Evolutionary conservation across 2,329 filamentous ascomycete species (phyloP).

Genomic region (Pseudocercospora pini-densiflorae): DNA sequence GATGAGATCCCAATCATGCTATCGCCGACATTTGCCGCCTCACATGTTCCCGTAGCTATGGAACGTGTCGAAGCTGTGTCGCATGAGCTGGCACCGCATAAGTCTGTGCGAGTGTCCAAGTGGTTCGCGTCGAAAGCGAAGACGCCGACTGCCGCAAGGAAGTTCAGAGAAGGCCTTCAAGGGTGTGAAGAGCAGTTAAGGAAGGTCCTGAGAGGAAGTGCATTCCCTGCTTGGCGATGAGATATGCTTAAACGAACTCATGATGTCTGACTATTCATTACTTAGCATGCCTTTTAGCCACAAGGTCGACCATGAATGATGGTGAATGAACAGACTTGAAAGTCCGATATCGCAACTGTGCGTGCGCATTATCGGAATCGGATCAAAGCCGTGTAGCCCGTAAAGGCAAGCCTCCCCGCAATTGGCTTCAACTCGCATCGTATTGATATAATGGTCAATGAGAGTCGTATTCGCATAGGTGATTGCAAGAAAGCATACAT

Average conservation of each 20-base stretch:
- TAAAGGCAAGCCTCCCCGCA: not conserved
- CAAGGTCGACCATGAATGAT: constrained; percentile 1
- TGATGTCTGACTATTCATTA: constrained; percentile 4
- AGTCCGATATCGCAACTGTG: not conserved
- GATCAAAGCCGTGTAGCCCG: not conserved
- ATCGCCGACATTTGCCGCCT: constrained; percentile 28
- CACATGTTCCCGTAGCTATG: constrained; percentile 25
- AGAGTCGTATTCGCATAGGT: too few species aligned
- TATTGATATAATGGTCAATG: too few species aligned
- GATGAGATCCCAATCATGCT: constrained; percentile 42
- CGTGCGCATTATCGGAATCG: not conserved
- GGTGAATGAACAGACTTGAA: not conserved
- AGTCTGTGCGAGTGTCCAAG: constrained; percentile 29
- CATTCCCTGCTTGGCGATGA: constrained; percentile 33
- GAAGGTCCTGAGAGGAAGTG: constrained; percentile 34
- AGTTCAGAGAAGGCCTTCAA: constrained; percentile 31
- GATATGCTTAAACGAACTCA: constrained; percentile 4
- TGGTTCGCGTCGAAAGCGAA: constrained; percentile 26
- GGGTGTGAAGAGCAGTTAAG: constrained; percentile 35
- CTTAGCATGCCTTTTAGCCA: not conserved
- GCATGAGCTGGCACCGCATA: constrained; percentile 13
- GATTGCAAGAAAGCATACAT: not conserved
- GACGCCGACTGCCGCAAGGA: constrained; percentile 23
- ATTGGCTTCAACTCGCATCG: not conserved
- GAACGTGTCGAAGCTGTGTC: constrained; percentile 23